A percentile compares a stretch with the other conserved stretches of the same genome.
Evolutionary conservation across 2,329 filamentous ascomycete species (phyloP).

Genomic region (Fusarium foetens): DNA sequence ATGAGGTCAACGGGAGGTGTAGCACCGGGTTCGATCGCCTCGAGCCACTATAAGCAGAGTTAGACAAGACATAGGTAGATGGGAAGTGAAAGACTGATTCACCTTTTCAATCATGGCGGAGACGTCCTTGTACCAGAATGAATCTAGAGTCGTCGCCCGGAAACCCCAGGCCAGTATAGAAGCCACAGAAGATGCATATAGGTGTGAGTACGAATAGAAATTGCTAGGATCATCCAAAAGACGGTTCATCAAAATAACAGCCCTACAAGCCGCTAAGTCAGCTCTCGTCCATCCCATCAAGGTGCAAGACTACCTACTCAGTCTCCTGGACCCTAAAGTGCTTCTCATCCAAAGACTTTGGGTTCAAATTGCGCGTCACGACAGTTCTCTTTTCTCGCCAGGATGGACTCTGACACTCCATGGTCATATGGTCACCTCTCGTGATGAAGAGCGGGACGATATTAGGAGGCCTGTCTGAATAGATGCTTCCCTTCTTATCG

Average conservation of each 20-base stretch:
- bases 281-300: fast-evolving
- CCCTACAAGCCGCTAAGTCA: fast-evolving
- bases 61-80: neutral
- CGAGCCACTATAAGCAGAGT: neutral
- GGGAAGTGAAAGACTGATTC: neutral
- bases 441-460: neutral
- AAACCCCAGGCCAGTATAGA: neutral
- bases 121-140: neutral
- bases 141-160: neutral
- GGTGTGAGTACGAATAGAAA: neutral
- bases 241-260: neutral
- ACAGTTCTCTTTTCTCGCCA: neutral
- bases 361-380: neutral
- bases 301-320: neutral
- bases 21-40: neutral
- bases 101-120: neutral
- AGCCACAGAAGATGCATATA: neutral
- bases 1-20: neutral
- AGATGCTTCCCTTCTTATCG: neutral
- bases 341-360: neutral
- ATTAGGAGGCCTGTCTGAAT: neutral
- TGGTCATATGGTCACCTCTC: neutral
- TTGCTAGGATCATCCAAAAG: neutral
- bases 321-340: neutral
- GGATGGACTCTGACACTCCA: neutral